Conservation (phyloP, 768 basidiomycete species). For the Rhodocollybia butyracea region DNA sequence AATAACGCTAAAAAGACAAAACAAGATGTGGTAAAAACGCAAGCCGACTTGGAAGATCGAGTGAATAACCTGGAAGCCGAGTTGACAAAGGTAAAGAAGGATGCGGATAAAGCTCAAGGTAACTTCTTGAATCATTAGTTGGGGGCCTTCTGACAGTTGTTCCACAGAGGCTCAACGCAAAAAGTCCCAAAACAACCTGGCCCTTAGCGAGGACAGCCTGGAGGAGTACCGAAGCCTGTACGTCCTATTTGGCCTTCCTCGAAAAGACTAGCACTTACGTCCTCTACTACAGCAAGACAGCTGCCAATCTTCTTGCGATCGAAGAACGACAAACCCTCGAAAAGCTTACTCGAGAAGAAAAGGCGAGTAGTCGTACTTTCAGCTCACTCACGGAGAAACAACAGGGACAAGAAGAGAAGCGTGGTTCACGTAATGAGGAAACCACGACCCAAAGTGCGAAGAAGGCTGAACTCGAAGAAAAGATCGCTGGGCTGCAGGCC, state of each 20-base stretch:
- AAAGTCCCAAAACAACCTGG: constrained; percentile 69
- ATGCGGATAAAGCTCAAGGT: constrained; percentile 83
- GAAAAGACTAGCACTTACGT: background rate
- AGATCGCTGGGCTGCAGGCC: constrained; percentile 35
- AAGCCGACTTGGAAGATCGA: constrained; percentile 39
- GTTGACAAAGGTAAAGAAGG: constrained; percentile 57
- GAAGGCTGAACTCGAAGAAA: constrained; percentile 39
- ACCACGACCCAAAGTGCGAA: constrained; percentile 41
- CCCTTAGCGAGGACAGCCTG: constrained; percentile 79
- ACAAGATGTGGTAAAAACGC: constrained; percentile 62
- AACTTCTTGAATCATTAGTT: constrained; percentile 14
- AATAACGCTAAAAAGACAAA: constrained; percentile 63
- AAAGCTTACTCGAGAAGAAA: constrained; percentile 77
- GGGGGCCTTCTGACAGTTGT: constrained; percentile 8
- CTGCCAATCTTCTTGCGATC: constrained; percentile 75
- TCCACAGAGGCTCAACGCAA: constrained; percentile 67
- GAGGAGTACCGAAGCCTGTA: constrained; percentile 85
- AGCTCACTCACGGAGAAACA: constrained; percentile 67
- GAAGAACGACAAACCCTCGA: constrained; percentile 87
- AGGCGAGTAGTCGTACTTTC: constrained; percentile 62
- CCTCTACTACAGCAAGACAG: constrained; percentile 59
- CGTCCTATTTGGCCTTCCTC: constrained; percentile 19
- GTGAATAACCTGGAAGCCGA: constrained; percentile 61
- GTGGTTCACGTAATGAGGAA: constrained; percentile 55
- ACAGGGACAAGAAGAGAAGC: constrained; percentile 59